phyloP scores from a whole-genome alignment of 2,329 filamentous ascomycete genomes.

The Xylaria sp. region DNA sequence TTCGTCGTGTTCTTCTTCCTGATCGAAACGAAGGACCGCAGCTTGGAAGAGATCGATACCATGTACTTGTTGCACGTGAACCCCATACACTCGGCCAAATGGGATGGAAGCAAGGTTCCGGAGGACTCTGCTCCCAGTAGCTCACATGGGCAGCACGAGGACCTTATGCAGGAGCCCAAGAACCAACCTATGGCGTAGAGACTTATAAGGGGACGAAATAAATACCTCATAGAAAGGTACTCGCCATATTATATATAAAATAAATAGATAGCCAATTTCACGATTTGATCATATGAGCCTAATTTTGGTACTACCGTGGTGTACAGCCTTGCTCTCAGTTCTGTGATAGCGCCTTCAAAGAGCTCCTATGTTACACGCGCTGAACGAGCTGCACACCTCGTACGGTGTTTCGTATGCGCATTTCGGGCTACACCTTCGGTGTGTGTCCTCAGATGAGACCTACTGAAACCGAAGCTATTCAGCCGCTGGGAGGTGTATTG shows the following conservation, averaged over 20 bases:
- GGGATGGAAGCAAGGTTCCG: constrained; percentile 42
- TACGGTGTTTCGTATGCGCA: no score
- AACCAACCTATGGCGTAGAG: not conserved
- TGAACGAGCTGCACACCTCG: no score
- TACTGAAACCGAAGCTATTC: no score
- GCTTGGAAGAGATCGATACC: constrained; percentile 76
- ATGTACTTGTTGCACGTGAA: constrained; percentile 68
- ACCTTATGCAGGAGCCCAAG: not conserved
- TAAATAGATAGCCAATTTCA: not conserved
- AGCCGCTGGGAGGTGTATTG: no score
- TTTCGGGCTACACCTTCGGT: no score
- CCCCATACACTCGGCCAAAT: constrained; percentile 52
- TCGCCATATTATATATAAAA: no score
- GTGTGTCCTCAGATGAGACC: no score
- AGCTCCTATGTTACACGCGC: not conserved
- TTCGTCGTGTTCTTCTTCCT: constrained; percentile 77
- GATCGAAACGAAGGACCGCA: constrained; percentile 73
- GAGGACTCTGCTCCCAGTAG: constrained; percentile 17
- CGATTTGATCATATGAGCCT: no score
- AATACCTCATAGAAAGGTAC: not conserved
- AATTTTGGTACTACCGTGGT: no score
- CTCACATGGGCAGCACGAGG: not conserved
- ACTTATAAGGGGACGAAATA: not conserved
- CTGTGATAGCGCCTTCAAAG: no score
- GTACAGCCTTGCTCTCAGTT: no score